Conservation (phyloP, 2,329 filamentous ascomycete genomes). For the Trichoderma koningiopsis region DNA sequence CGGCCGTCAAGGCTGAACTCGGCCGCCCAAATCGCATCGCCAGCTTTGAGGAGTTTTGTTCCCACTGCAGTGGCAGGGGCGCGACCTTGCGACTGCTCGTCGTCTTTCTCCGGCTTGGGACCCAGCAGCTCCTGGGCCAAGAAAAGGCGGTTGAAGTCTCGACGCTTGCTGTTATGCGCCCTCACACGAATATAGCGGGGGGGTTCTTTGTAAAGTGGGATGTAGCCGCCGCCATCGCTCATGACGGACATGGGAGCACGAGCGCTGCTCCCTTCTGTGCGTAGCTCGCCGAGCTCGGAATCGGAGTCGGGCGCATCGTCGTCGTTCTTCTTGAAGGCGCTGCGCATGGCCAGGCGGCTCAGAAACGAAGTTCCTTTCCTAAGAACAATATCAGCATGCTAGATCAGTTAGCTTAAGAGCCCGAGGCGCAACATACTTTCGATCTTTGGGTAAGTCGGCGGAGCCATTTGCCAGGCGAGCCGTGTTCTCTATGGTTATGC, state of each 20-base stretch:
- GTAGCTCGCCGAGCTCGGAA: conserved; percentile 67
- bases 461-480: conserved; percentile 40
- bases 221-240: conserved; percentile 69
- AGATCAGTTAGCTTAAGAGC: not conserved
- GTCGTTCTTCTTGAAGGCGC: conserved; percentile 72
- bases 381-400: conserved; percentile 25
- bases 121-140: conserved; percentile 85
- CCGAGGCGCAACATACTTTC: conserved; percentile 54
- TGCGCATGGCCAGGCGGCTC: conserved; percentile 73
- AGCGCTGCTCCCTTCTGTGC: conserved; percentile 80
- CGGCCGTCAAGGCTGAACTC: conserved; percentile 92
- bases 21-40: conserved; percentile 83
- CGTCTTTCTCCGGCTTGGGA: conserved; percentile 46
- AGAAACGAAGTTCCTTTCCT: conserved; percentile 91
- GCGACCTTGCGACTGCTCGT: conserved; percentile 34
- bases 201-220: conserved; percentile 84
- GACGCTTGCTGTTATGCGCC: conserved; percentile 75
- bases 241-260: conserved; percentile 78
- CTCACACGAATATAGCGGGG: conserved; percentile 88
- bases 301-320: conserved; percentile 62
- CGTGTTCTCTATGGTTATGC: conserved; percentile 47
- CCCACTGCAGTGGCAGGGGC: conserved; percentile 43
- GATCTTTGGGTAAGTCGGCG: conserved; percentile 59
- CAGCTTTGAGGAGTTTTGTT: conserved; percentile 47
- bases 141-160: conserved; percentile 85